A percentile compares a stretch with the other conserved stretches of the same genome.
These are phyloP conservation scores for Nelumbo lutea DNA, from an alignment of 164 flowering plant genomes.

Conservation along the genomic window DNA sequence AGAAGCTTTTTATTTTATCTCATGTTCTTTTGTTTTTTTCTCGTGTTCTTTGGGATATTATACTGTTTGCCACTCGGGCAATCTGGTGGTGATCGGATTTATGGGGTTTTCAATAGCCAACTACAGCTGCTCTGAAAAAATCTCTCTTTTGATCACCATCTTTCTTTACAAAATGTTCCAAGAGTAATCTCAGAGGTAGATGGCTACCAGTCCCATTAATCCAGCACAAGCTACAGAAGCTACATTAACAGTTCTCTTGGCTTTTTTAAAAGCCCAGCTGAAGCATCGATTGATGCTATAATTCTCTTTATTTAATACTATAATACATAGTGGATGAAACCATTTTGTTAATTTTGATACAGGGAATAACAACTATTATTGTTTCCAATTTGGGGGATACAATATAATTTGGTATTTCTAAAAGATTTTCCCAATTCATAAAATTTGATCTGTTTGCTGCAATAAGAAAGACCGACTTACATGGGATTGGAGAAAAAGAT, in stretches of 20 bases:
- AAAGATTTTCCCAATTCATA: too few relatives aligned
- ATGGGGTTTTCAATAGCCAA: constrained; percentile 82
- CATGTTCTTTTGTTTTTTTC: too few relatives aligned
- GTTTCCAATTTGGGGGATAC: too few relatives aligned
- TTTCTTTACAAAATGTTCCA: constrained; percentile 67
- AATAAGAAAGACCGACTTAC: too few relatives aligned
- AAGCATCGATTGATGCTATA: constrained; percentile 99
- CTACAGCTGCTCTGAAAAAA: constrained; percentile 80
- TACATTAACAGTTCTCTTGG: constrained; percentile 90
- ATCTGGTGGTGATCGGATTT: constrained; percentile 84
- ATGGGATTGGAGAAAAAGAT: too few relatives aligned
- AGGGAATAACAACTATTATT: too few relatives aligned
- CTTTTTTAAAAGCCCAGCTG: constrained; percentile 97
- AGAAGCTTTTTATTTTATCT: too few relatives aligned
- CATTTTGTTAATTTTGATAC: too few relatives aligned
- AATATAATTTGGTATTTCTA: too few relatives aligned
- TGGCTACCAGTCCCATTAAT: constrained; percentile 97
- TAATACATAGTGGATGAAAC: too few relatives aligned
- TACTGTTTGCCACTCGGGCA: constrained; percentile 39
- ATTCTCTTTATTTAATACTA: constrained; percentile 14
- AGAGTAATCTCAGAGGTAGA: constrained; percentile 88
- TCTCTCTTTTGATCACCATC: constrained; percentile 86
- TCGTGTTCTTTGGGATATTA: background rate
- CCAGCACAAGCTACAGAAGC: constrained; percentile 96
- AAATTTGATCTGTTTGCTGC: too few relatives aligned